Conservation (phyloP, 2,329 filamentous ascomycete species). For the Aciculosporium take region DNA sequence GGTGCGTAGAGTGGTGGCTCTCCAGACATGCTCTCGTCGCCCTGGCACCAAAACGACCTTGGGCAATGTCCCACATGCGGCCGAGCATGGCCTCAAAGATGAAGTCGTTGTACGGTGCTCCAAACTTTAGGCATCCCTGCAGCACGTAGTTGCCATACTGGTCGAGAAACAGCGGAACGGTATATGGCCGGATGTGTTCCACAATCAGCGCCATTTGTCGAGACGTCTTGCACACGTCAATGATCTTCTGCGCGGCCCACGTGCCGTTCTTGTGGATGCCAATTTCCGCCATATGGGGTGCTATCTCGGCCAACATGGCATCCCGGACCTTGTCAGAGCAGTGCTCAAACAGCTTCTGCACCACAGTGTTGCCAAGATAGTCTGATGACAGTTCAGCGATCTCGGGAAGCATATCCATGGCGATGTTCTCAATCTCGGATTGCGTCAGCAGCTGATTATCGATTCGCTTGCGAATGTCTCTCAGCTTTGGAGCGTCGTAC, state of each 20-base stretch:
- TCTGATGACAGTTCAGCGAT: conserved; percentile 91
- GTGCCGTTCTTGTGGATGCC: conserved; percentile 98
- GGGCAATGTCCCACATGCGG: conserved; percentile 82
- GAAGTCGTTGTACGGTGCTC: conserved; percentile 78
- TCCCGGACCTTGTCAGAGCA: conserved; percentile 85
- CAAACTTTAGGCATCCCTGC: conserved; percentile 90
- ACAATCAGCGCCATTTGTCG: conserved; percentile 75
- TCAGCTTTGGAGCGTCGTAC: conserved; percentile 85
- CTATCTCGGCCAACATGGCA: conserved; percentile 77
- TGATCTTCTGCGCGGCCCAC: conserved; percentile 98
- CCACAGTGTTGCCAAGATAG: conserved; percentile 97
- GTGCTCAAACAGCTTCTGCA: conserved; percentile 95
- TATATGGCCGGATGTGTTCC: conserved; percentile 71
- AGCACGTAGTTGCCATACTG: conserved; percentile 98
- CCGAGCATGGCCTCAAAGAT: conserved; percentile 97
- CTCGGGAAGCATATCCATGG: conserved; percentile 87
- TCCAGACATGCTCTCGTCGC: conserved; percentile 96
- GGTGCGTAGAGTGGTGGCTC: conserved; percentile 86
- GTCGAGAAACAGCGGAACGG: conserved; percentile 82
- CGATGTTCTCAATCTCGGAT: conserved; percentile 82
- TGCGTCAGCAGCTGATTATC: conserved; percentile 83
- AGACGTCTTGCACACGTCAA: conserved; percentile 81
- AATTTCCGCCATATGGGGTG: conserved; percentile 87
- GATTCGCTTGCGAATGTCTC: conserved; percentile 93
- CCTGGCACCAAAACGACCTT: conserved; percentile 85